phyloP scores from a whole-genome alignment of 2,329 filamentous ascomycete genomes.

The Penicillium brevicompactum region DNA sequence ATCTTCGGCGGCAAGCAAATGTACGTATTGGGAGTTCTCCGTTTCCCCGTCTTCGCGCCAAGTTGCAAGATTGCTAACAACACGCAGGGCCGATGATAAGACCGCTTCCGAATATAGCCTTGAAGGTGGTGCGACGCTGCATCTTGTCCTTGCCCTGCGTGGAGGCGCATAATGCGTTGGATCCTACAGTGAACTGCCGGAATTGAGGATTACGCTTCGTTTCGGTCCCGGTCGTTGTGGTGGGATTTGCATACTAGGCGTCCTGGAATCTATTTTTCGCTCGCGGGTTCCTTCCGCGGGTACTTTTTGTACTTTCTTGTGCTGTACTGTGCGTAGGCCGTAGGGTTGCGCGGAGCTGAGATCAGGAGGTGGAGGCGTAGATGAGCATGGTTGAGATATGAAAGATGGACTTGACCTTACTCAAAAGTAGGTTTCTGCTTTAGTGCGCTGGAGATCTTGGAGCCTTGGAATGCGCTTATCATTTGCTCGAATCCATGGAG shows the following conservation, averaged over 20 bases:
- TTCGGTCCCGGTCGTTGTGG: no score
- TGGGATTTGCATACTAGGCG: slow-evolving; percentile 2
- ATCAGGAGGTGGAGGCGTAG: not conserved
- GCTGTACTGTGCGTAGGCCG: not conserved
- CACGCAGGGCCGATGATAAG: slow-evolving; percentile 84
- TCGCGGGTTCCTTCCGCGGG: not conserved
- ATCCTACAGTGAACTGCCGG: not conserved
- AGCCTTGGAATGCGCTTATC: no score
- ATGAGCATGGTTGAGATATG: not conserved
- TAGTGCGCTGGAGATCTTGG: no score
- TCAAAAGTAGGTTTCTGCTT: no score
- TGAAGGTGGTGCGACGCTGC: slow-evolving; percentile 87
- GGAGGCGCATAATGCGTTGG: slow-evolving; percentile 64
- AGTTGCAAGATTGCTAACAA: not conserved
- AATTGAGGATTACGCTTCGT: not conserved
- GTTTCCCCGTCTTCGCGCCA: not conserved
- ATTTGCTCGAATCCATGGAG: no score
- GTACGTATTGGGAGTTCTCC: slow-evolving; percentile 52
- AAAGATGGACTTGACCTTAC: no score
- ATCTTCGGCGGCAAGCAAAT: slow-evolving; percentile 99
- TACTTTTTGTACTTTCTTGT: not conserved
- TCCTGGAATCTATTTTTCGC: not conserved
- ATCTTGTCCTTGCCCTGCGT: slow-evolving; percentile 91
- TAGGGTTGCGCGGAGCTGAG: not conserved
- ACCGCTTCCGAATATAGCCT: slow-evolving; percentile 88